Evolutionary conservation across 2,329 filamentous ascomycete species (phyloP), one percentile per base, ranked within the genome.

Genomic region (Endoconidiophora laricicola): DNA sequence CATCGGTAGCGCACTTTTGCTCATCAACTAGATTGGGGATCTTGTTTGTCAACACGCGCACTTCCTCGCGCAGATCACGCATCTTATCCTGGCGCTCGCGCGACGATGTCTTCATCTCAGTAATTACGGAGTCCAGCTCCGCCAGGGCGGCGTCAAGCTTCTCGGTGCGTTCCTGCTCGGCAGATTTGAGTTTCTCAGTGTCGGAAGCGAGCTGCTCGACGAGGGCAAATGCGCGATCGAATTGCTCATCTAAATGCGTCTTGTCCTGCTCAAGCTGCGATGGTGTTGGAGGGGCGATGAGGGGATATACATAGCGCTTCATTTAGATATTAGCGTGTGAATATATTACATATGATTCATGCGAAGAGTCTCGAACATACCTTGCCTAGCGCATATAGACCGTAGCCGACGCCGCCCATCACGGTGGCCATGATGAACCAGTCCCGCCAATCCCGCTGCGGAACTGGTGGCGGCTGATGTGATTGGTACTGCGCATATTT

Each of bases 351-450:
- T 16, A 7, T 6, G 2, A 22, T 18, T 37, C n/a, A 23, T 6
- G 23, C 23, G 23, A 23, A 7, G n/a, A 6, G 3, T 22, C 20
- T 20, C 6, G 29, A 12, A 50, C 62, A 37, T 69, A 86, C 83
- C 76, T 93, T 93, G 54, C 87, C 85, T 14, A 95, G 74, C 56
- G 81, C 77, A 62, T 91, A 98, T 20, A 94, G 66, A 0, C 88
- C 90, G 60, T 95, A 96, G 38, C 86, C 76, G 18, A 95, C 81
- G 45, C 88, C 86, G 52, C 87, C 83, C 55, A 93, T 82, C 10
- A 96, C 85, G 0, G 91, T 98, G 6, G 91, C 91, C 86, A 96
- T 94, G 65, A 98, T 96, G 66, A 98, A 98, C 84, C 87, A 96
- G 62, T 98, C 91, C 54, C 93, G 77, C 91, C 91, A 98, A 66